phyloP scores from a whole-genome alignment of 2,329 filamentous ascomycete species.

The Trichoderma sp. region DNA sequence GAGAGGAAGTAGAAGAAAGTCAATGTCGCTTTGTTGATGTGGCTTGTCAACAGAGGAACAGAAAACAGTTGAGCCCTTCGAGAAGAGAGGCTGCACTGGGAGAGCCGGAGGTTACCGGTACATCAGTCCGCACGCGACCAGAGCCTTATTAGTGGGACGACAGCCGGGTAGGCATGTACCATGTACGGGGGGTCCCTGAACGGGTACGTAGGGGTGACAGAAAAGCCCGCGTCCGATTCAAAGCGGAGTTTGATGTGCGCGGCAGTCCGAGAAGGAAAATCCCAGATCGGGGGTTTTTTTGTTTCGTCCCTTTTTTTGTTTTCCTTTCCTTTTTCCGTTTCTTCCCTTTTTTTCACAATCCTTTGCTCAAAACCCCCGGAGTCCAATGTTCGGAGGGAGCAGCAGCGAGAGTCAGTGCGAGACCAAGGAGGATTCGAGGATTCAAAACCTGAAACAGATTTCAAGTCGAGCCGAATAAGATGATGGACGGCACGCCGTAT shows the following conservation, averaged over 20 bases:
- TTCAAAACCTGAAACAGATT: neutral
- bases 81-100: neutral
- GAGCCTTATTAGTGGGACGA: slow-evolving; percentile 12
- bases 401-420: neutral
- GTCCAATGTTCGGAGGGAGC: neutral
- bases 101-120: slow-evolving; percentile 4
- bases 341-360: neutral
- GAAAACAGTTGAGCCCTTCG: neutral
- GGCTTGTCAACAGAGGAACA: neutral
- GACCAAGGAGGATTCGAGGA: neutral
- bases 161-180: neutral
- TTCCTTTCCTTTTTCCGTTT: neutral
- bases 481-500: neutral
- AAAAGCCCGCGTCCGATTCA: slow-evolving; percentile 12
- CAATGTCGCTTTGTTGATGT: neutral
- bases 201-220: neutral
- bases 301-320: neutral
- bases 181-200: neutral
- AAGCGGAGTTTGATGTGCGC: slow-evolving; percentile 5
- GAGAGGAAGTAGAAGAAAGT: neutral
- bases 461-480: neutral
- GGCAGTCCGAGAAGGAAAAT: neutral
- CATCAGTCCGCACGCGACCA: slow-evolving; percentile 8
- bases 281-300: neutral
- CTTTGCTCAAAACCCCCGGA: neutral